Evolutionary conservation across 176 grass and related monocot species (phyloP), one percentile per base, ranked within the genome.

Genomic region (Saccharum spontaneum): DNA sequence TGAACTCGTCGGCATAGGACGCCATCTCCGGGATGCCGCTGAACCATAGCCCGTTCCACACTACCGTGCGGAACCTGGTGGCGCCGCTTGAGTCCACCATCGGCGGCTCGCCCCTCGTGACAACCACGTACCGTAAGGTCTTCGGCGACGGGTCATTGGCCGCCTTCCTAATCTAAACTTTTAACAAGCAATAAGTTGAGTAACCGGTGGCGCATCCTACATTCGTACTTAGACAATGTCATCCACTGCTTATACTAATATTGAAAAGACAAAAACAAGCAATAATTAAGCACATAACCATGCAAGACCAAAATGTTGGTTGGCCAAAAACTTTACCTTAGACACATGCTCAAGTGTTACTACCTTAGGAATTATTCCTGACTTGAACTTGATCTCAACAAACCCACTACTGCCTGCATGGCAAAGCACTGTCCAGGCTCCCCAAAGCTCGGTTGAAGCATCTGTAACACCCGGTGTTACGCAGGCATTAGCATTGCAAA

Each of bases 391-490:
- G 67, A 99, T 92, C 52, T 96, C 97, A 33, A 99, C 86, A 63
- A 94, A 99, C 3, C 97, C 97, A 39, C 52, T 91, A 75, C 75
- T 94, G 22, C 97, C 54, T 91, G 86, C 22, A 99, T 26, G 0
- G 97, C 66, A 82, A 99, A 99, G 77, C 94, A 99, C 44, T 94
- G 93, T 2, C 97, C 94, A 28, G 97, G 97, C 78, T 99, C 92
- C 79, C 97, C 94, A 87, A 94, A 94, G 86, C 94, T 99, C 0
- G 94, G 97, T 77, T 92, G 82, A 54, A 99, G 80, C 82, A 96
- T n/a, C n/a, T n/a, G n/a, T n/a, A n/a, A n/a, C n/a, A n/a, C n/a
- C n/a, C n/a, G n/a, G n/a, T n/a, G n/a, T n/a, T n/a, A n/a, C n/a
- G n/a, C n/a, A n/a, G n/a, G n/a, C n/a, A n/a, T n/a, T n/a, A n/a